Conservation (phyloP, 495 filamentous ascomycete species). For the Baudoinia panamericana region DNA sequence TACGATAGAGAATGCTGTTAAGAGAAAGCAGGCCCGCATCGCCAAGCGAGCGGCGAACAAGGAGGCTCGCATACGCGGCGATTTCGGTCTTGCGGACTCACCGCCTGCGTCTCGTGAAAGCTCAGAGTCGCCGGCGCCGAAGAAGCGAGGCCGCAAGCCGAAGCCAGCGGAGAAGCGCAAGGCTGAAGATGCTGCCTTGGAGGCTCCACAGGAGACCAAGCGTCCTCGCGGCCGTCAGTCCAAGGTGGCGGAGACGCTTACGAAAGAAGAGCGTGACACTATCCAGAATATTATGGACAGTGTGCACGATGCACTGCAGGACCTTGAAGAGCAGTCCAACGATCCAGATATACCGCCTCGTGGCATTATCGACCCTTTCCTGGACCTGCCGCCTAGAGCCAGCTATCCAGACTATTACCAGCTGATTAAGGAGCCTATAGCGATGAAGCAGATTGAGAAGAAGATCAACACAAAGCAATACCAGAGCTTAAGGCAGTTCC, state of each 20-base stretch:
- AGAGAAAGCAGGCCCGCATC: conserved; percentile 73
- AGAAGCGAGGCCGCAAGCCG: conserved; percentile 70
- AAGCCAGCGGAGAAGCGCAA: conserved; percentile 61
- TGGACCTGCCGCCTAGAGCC: conserved; percentile 76
- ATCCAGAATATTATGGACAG: conserved; percentile 63
- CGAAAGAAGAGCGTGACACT: conserved; percentile 40
- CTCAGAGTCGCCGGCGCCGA: conserved; percentile 49
- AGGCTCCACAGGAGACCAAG: conserved; percentile 62
- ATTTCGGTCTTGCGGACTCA: conserved; percentile 48
- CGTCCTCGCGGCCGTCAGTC: conserved; percentile 58
- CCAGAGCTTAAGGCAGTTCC: conserved; percentile 62
- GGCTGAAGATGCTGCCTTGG: conserved; percentile 55
- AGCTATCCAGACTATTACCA: conserved; percentile 88
- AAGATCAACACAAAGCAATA: conserved; percentile 94
- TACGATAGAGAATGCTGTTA: conserved; percentile 80
- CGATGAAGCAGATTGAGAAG: conserved; percentile 81
- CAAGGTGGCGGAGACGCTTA: conserved; percentile 46
- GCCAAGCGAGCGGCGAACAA: conserved; percentile 65
- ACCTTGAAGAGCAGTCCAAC: conserved; percentile 50
- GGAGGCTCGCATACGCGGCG: conserved; percentile 41
- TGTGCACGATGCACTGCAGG: conserved; percentile 66
- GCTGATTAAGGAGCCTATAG: conserved; percentile 82
- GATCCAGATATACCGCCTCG: conserved; percentile 51
- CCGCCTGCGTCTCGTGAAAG: conserved; percentile 65
- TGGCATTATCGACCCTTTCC: conserved; percentile 83